A percentile compares a stretch with the other conserved stretches of the same genome.
phyloP scores from a whole-genome alignment of 2,329 filamentous ascomycete genomes.

The Pyrenophora seminiperda region DNA sequence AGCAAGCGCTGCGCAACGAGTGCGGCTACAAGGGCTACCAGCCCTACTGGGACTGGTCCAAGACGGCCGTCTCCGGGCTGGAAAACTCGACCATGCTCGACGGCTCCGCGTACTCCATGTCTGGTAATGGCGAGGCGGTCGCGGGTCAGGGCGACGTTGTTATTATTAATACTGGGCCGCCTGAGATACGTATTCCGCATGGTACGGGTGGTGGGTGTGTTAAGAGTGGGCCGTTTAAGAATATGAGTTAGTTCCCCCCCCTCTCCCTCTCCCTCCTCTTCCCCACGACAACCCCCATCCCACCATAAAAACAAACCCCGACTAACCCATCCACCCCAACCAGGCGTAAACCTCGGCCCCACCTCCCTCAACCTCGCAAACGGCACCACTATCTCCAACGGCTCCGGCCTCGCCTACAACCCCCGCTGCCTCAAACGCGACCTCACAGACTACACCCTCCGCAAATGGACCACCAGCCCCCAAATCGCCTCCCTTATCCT shows the following conservation, averaged over 20 bases:
- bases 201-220: slow-evolving; percentile 63
- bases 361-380: slow-evolving; percentile 18
- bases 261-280: too few relatives aligned
- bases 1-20: slow-evolving; percentile 49
- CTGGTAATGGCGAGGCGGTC: slow-evolving; percentile 54
- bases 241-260: slow-evolving; percentile 41
- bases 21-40: slow-evolving; percentile 51
- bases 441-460: slow-evolving; percentile 31
- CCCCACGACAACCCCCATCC: background rate
- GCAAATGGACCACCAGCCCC: slow-evolving; percentile 30
- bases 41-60: slow-evolving; percentile 61
- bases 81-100: slow-evolving; percentile 59
- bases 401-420: slow-evolving; percentile 24
- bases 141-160: slow-evolving; percentile 35
- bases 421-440: slow-evolving; percentile 36
- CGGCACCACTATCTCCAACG: slow-evolving; percentile 36
- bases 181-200: slow-evolving; percentile 49
- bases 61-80: slow-evolving; percentile 52
- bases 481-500: slow-evolving; percentile 32
- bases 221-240: slow-evolving; percentile 56
- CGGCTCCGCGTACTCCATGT: slow-evolving; percentile 55
- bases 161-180: slow-evolving; percentile 21
- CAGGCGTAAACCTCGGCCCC: slow-evolving; percentile 26
- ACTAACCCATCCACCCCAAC: too few relatives aligned
- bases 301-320: background rate